Base-by-base conservation (phyloP, 2,329 filamentous ascomycete genomes). In the Fonsecaea pedrosoi region DNA sequence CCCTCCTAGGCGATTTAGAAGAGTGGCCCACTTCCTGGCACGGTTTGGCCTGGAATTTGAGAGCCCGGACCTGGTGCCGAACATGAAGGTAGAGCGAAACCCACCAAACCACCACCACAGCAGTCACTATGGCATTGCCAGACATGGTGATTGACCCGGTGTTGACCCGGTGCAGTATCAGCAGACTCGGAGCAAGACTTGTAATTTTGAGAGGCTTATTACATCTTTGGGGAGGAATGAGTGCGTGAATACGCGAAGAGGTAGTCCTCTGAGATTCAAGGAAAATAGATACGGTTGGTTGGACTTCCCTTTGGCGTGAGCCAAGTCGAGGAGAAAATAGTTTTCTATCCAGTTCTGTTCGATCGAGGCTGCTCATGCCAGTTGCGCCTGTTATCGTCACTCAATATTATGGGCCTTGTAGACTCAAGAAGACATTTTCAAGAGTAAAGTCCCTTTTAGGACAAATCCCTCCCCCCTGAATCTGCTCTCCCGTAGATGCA, bases 281-380 rank as follows among this genome's bases (percentile, higher is more conserved):
- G 25, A 25, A 25, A 25, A 25, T 25, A 2, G 25, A 25, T 25
- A 25, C 30, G 18, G 35, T 30, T 61, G 45, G 38, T 21, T 50
- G 7, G 18, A 12, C 10, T 61, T 54, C 45, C 59, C 18, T 38
- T 53, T 38, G 59, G 45, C 45, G 48, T n/a, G 59, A 53, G 59
- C 45, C 59, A 48, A 34, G 21, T 37, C 30, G 53, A 42, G 45
- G 35, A 32, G 59, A 61, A 30, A 61, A 38, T 3, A 34, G 18
- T 58, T 62, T 50, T 62, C 60, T 56, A 62, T 62, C 37, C 45
- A 56, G 45, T 25, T 10, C 12, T 21, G 37, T 38, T 35, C 42
- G 34, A 32, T 30, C 32, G 35, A 54, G 48, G 34, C 59, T 34
- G 42, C 59, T 25, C 50, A 9, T 40, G 45, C 48, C 59, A 54